phyloP scores from a whole-genome alignment of 169 alveolate genomes.

The Eimeria maxima region DNA sequence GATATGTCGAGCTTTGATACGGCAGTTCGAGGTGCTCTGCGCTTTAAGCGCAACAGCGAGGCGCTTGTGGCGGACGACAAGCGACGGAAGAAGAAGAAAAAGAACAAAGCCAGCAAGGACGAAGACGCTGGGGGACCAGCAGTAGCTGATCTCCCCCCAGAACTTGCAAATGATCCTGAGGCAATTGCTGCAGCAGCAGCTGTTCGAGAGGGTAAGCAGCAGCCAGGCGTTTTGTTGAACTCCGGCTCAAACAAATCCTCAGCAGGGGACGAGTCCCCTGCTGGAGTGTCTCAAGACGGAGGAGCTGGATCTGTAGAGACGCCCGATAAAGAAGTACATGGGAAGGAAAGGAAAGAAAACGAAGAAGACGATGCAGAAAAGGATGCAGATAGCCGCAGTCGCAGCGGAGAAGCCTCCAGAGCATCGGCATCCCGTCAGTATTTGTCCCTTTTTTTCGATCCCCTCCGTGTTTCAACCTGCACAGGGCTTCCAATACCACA shows the following conservation, averaged over 20 bases:
- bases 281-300: not conserved
- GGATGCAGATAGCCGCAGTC: not conserved
- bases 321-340: not conserved
- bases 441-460: not conserved
- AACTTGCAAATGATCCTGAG: not conserved
- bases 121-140: not conserved
- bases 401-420: not conserved
- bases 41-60: slow-evolving; percentile 64
- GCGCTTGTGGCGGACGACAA: slow-evolving; percentile 13
- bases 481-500: too few species aligned
- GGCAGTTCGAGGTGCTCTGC: slow-evolving; percentile 46
- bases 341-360: not conserved
- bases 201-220: not conserved
- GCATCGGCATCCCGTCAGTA: not conserved
- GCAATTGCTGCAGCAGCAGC: slow-evolving; percentile 63
- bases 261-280: not conserved
- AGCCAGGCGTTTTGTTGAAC: not conserved
- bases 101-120: not conserved
- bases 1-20: slow-evolving; percentile 62
- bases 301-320: not conserved
- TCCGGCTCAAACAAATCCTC: not conserved
- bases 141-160: slow-evolving; percentile 60
- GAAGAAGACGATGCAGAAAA: not conserved
- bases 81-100: slow-evolving; percentile 8
- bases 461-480: not conserved